Conservation (phyloP, 139 green algal species). For the Mesotaenium endlicherianum region DNA sequence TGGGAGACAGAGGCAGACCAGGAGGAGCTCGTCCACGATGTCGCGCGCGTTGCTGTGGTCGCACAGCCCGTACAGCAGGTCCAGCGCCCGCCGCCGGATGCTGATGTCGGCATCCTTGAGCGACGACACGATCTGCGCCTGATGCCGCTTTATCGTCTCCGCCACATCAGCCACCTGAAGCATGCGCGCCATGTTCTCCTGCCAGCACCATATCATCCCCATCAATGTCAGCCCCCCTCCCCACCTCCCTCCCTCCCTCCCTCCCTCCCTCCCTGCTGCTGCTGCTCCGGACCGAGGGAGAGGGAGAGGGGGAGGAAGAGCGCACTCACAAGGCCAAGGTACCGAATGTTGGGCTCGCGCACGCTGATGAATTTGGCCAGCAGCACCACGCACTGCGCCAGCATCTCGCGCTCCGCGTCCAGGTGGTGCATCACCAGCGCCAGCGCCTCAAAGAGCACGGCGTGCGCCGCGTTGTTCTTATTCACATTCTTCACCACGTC, state of each 20-base stretch:
- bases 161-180: conserved; percentile 51
- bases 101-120: conserved; percentile 86
- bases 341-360: conserved; percentile 86
- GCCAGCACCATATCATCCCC: background rate
- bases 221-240: no score
- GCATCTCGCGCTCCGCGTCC: conserved; percentile 68
- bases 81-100: conserved; percentile 82
- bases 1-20: conserved; percentile 11
- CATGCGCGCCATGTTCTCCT: conserved; percentile 49
- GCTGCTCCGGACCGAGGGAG: no score
- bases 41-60: conserved; percentile 67
- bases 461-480: conserved; percentile 96
- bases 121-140: conserved; percentile 51
- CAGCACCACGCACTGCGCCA: conserved; percentile 63
- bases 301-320: no score
- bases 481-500: conserved; percentile 71
- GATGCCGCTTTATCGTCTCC: conserved; percentile 48
- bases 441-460: conserved; percentile 96
- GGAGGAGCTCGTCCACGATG: conserved; percentile 73
- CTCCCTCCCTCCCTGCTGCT: no score
- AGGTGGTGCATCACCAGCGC: conserved; percentile 66
- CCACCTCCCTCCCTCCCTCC: no score
- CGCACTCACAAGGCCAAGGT: conserved; percentile 76
- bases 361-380: conserved; percentile 67
- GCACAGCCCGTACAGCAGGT: conserved; percentile 86